A percentile compares a stretch with the other conserved stretches of the same genome.
phyloP scores from a whole-genome alignment of 129 eudicot genomes.

The Lactuca saligna region DNA sequence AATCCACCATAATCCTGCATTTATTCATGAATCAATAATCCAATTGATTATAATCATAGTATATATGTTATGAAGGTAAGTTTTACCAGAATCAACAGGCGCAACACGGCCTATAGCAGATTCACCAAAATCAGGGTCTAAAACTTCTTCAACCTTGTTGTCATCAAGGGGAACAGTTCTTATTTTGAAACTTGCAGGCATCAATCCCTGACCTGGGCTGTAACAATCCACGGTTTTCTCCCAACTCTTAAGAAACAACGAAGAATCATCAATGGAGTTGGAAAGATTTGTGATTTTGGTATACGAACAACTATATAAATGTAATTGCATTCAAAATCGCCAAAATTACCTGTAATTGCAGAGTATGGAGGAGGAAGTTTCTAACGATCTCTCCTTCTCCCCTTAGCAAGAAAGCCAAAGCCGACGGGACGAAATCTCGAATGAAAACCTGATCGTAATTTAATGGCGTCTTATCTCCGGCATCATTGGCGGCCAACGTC shows the following conservation, averaged over 20 bases:
- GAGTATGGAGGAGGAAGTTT: slow-evolving; percentile 78
- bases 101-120: slow-evolving; percentile 99
- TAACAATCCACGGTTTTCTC: slow-evolving; percentile 99
- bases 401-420: slow-evolving; percentile 85
- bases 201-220: slow-evolving; percentile 97
- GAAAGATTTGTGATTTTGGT: neutral
- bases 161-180: slow-evolving; percentile 82
- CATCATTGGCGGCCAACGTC: slow-evolving; percentile 87
- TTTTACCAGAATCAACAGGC: slow-evolving; percentile 95
- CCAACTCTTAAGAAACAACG: slow-evolving; percentile 62
- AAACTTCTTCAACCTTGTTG: slow-evolving; percentile 78
- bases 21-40: neutral
- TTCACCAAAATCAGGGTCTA: slow-evolving; percentile 98
- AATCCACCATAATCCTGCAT: slow-evolving; percentile 96
- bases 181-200: slow-evolving; percentile 99
- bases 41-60: neutral
- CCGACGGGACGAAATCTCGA: slow-evolving; percentile 85
- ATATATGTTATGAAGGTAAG: neutral
- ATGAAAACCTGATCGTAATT: slow-evolving; percentile 95
- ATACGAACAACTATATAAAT: neutral
- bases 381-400: slow-evolving; percentile 88
- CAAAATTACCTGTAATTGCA: slow-evolving; percentile 81
- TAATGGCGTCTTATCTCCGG: slow-evolving; percentile 64
- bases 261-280: slow-evolving; percentile 8
- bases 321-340: neutral